These are phyloP conservation scores for Lachnellula occidentalis DNA, from an alignment of 2,329 filamentous ascomycete genomes.

Conservation along the genomic window DNA sequence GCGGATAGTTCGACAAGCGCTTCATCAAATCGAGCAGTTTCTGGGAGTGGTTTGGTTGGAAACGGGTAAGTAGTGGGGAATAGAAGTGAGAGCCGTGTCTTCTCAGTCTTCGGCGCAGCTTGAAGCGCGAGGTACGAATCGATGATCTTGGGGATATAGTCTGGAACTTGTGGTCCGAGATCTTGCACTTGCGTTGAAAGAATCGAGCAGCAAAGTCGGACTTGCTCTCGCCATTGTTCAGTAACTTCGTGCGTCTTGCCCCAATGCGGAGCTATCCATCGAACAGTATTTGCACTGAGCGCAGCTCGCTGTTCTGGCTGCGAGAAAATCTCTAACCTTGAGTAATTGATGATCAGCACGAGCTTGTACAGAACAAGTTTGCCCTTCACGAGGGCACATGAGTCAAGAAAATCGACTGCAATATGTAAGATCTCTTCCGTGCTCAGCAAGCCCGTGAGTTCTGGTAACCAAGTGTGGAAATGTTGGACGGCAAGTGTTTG, in stretches of 20 bases:
- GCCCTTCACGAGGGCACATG: conserved; percentile 79
- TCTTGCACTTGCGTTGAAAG: conserved; percentile 78
- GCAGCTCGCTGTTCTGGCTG: conserved; percentile 69
- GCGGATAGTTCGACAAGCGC: conserved; percentile 83
- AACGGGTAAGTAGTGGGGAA: conserved; percentile 92
- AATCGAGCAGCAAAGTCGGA: conserved; percentile 88
- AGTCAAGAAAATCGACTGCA: conserved; percentile 89
- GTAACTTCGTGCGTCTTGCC: conserved; percentile 67
- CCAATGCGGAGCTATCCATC: conserved; percentile 94
- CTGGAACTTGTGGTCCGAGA: conserved; percentile 74
- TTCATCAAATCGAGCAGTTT: conserved; percentile 67
- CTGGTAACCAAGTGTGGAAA: conserved; percentile 95
- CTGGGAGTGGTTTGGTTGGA: conserved; percentile 61
- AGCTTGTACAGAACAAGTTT: conserved; percentile 91
- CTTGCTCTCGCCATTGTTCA: conserved; percentile 87
- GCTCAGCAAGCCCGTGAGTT: conserved; percentile 69
- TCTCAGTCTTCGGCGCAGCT: conserved; percentile 45
- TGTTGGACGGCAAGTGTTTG: conserved; percentile 95
- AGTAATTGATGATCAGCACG: conserved; percentile 87
- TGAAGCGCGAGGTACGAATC: conserved; percentile 81
- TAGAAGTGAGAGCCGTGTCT: conserved; percentile 72
- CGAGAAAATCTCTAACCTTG: conserved; percentile 73
- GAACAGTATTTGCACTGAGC: conserved; percentile 73
- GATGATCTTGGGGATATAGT: conserved; percentile 86
- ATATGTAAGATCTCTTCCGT: conserved; percentile 85